phyloP scores from a whole-genome alignment of 768 basidiomycete species.

The Ramaria sp. region DNA sequence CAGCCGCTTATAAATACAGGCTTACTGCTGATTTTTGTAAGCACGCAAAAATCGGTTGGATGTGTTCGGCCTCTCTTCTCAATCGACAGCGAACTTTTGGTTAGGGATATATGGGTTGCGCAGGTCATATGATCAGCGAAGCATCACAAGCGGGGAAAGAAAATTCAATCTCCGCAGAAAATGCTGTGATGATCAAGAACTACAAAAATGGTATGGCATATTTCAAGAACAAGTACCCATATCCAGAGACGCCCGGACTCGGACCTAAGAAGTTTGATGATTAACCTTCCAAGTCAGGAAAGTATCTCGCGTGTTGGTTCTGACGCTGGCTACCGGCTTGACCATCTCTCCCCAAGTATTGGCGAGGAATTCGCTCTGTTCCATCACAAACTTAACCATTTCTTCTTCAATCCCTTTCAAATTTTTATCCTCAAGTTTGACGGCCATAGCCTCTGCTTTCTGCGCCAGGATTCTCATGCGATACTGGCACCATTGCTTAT shows the following conservation, averaged over 20 bases:
- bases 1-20: too few relatives aligned
- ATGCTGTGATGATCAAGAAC: too few relatives aligned
- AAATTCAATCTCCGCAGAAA: too few relatives aligned
- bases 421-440: not conserved
- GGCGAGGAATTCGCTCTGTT: slow-evolving; percentile 4
- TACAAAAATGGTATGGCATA: too few relatives aligned
- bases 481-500: slow-evolving; percentile 9
- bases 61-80: too few relatives aligned
- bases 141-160: too few relatives aligned
- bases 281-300: not conserved
- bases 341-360: slow-evolving; percentile 6
- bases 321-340: slow-evolving; percentile 2
- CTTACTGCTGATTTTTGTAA: too few relatives aligned
- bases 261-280: not conserved
- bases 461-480: slow-evolving; percentile 1
- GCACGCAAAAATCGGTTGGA: too few relatives aligned
- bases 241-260: not conserved
- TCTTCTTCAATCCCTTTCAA: not conserved
- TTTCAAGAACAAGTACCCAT: too few relatives aligned
- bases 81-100: too few relatives aligned
- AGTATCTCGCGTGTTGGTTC: not conserved
- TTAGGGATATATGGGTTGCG: too few relatives aligned
- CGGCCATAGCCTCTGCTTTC: not conserved
- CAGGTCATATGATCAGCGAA: too few relatives aligned
- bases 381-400: slow-evolving; percentile 5